A percentile compares a stretch with the other conserved stretches of the same genome.
phyloP scores from a whole-genome alignment of 371 early-diverging fungal species.

The Rhizopus arrhizus region DNA sequence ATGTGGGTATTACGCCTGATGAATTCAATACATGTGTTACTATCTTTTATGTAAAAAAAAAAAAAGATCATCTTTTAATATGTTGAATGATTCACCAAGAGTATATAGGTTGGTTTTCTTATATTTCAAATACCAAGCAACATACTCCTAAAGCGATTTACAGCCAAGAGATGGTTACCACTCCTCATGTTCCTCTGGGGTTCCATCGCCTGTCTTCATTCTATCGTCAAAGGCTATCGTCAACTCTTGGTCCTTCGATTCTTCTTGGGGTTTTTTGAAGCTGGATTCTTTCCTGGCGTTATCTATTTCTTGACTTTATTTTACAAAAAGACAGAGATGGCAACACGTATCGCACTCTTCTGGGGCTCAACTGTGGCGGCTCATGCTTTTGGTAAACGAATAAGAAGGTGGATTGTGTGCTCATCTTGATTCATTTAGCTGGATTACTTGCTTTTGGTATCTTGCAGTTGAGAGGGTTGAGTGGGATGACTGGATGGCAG shows the following conservation, averaged over 20 bases:
- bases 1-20: conserved; percentile 48
- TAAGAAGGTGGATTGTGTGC: not conserved
- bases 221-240: conserved; percentile 32
- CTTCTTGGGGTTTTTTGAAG: conserved; percentile 48
- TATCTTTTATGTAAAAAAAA: conserved; percentile 41
- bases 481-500: conserved; percentile 51
- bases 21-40: conserved; percentile 52
- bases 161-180: conserved; percentile 50
- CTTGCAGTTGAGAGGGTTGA: conserved; percentile 38
- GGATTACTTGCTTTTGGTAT: conserved; percentile 55
- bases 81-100: not conserved
- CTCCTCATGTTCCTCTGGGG: conserved; percentile 50
- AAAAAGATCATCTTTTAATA: not conserved
- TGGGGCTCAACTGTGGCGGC: conserved; percentile 52
- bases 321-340: conserved; percentile 53
- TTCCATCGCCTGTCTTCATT: conserved; percentile 40
- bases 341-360: conserved; percentile 53
- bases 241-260: conserved; percentile 42
- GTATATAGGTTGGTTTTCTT: conserved; percentile 41
- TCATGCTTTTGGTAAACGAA: conserved; percentile 44
- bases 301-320: conserved; percentile 47
- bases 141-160: conserved; percentile 43
- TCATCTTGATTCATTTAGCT: conserved; percentile 20
- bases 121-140: conserved; percentile 54
- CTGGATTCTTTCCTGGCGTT: conserved; percentile 53